Base-by-base conservation (phyloP, 768 basidiomycete species). In the Dioszegia aurantiaca region DNA sequence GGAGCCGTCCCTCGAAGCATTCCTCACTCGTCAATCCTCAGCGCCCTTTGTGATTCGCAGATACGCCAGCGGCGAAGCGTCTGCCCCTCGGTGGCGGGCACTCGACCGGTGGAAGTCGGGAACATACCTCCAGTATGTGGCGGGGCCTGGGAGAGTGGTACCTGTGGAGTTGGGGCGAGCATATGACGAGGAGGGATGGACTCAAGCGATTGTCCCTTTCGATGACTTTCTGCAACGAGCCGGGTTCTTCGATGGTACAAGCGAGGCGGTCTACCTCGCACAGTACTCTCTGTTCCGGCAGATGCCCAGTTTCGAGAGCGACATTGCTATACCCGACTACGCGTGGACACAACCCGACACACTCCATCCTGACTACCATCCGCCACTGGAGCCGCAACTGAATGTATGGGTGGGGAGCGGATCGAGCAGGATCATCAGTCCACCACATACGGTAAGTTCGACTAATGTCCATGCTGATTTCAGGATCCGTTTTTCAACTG, bases 401-500 rank as follows among this genome's bases (percentile, higher is more conserved):
- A 78, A 76, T 55, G 74, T 75, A 0, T 78, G 77, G 77, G 47
- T 75, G 1, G 77, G 76, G 21, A 67, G 66, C 19, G 74, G 65
- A 16, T 85, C 87, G 17, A 80, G 83, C 55, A 85, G 85, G 26
- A 88, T 92, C 0, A 73, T 87, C 11, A 90, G 89, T 9, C 94
- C 93, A 1, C 90, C 94, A 0, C 95, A 99, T 77, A 90, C 86
- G 5, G 85, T 83, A 70, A 58, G 90, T 85, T 61, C 26, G 33
- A 21, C 27, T 19, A 23, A 43, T 52, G 21, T 64, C 27, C n/a
- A 55, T 27, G 54, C 49, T 61, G n/a, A 55, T 10, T 55, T 11
- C 58, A 94, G 90, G 94, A 99, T 70, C 93, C 93, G 2, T 95
- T 86, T 77, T 89, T 84, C 78, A 99, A 99, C 74, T 82, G 87